Evolutionary conservation across 495 filamentous ascomycete species (phyloP).

Genomic region (Aspergillus bertholletiae): DNA sequence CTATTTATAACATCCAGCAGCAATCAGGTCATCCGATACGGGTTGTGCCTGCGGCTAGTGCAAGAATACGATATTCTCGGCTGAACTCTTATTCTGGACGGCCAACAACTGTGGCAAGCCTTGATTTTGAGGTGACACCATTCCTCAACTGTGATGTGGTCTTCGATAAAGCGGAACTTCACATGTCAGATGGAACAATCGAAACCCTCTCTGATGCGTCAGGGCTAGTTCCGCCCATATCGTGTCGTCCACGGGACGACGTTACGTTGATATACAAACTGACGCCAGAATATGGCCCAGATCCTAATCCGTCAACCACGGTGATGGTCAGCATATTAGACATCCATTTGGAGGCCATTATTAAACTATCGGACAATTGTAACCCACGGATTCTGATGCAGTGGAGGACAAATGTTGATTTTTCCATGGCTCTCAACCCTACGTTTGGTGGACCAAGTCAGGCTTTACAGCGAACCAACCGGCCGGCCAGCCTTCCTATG

Average conservation of each 20-base stretch:
- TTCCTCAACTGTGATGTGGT: conserved; percentile 70
- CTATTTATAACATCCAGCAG: conserved; percentile 61
- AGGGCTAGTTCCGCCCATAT: conserved; percentile 58
- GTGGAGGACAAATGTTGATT: conserved; percentile 81
- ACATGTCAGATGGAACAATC: conserved; percentile 62
- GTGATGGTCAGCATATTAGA: conserved; percentile 49
- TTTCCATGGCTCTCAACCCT: conserved; percentile 64
- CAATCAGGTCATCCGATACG: conserved; percentile 61
- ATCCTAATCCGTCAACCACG: conserved; percentile 42
- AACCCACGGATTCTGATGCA: conserved; percentile 71
- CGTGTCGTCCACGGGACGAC: conserved; percentile 76
- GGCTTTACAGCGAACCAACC: conserved; percentile 45
- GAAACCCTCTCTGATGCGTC: conserved; percentile 61
- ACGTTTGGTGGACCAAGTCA: conserved; percentile 61
- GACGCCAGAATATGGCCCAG: conserved; percentile 57
- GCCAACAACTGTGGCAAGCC: conserved; percentile 70
- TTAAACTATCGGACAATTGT: conserved; percentile 61
- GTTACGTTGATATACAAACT: conserved; percentile 82
- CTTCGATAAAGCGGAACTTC: conserved; percentile 64
- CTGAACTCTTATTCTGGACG: conserved; percentile 60
- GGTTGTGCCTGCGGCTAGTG: conserved; percentile 78
- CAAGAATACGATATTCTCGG: conserved; percentile 75
- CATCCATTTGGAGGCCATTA: conserved; percentile 65
- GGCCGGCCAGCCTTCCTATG: conserved; percentile 53
- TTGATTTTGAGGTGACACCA: conserved; percentile 86